phyloP scores from a whole-genome alignment of 257 asterid genomes.

The Salvia miltiorrhiza region DNA sequence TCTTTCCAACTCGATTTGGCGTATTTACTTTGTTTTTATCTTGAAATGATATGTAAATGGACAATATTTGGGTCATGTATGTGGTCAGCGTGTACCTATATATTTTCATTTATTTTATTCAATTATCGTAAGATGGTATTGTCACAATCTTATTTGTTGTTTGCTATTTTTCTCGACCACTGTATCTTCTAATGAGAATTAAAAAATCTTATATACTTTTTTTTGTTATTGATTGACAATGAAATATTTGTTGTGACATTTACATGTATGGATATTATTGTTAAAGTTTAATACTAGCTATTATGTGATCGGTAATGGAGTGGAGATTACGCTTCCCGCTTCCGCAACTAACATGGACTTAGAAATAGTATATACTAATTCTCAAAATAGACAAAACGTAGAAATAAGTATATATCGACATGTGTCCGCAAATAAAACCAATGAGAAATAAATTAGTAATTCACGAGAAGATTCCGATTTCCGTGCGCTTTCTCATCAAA shows the following conservation, averaged over 20 bases:
- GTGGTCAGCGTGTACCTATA: background rate
- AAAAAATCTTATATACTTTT: background rate
- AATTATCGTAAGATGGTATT: background rate
- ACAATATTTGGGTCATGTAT: conserved; percentile 1
- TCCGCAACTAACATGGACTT: background rate
- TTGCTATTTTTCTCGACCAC: background rate
- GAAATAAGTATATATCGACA: background rate
- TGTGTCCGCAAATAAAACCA: background rate
- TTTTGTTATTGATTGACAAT: background rate
- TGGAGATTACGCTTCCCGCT: conserved; percentile 6
- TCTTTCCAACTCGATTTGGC: background rate
- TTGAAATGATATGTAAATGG: background rate
- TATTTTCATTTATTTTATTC: background rate
- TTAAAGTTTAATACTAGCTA: background rate
- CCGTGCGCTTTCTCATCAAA: background rate
- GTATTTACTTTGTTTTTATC: background rate
- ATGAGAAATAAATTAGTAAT: background rate
- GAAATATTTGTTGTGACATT: background rate
- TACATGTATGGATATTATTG: background rate
- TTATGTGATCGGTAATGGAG: background rate
- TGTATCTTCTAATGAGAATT: background rate
- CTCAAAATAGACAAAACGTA: background rate
- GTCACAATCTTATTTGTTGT: conserved; percentile 20
- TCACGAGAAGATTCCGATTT: background rate
- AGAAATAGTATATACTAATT: background rate